Evolutionary conservation across 192 early-diverging fungal species (phyloP), one percentile per base, ranked within the genome.

Genomic region (Coemansia brasiliensis): DNA sequence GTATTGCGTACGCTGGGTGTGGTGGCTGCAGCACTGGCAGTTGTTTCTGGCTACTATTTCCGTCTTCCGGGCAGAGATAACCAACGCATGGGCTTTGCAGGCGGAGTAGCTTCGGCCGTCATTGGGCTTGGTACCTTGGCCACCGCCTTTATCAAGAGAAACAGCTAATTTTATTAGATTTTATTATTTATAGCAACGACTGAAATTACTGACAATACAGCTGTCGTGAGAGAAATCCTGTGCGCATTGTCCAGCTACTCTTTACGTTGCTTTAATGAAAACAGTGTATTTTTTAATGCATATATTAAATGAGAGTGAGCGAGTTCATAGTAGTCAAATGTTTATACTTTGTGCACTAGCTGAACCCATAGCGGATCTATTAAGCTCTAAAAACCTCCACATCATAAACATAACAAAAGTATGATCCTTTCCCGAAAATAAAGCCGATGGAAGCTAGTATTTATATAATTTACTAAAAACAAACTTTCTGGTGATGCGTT

Each of bases 11-110:
- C 57, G 10, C 37, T 70, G 41, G 74, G 74, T 40, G 53, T 70
- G 20, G 58, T 77, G 51, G 74, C 74, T 13, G 74, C 49, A 5
- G 74, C 63, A 17, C 50, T 77, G 43, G 74, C 74, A 3, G 63
- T 51, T 16, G 74, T 63, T 32, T 63, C 74, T 4, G 67, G 74
- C 3, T 70, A 77, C 55, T 66, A 77, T 27, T 77, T 69, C 59
- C 67, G 74, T 8, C 52, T 77, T 44, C 74, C 74, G n/a, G 74
- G 74, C 10, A 61, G 63, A 35, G 57, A 77, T 10, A 77, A 77
- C 67, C 74, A 70, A 67, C 63, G 61, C 18, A 43, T 77, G 39
- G 74, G 67, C 2, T 70, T 70, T 70, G 67, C 74, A 32, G 67
- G 63, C 16, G 74, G 66, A 32, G 67, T 77, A 2, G 67, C 74